These are phyloP conservation scores for Chytriomyces sp. DNA, from an alignment of 192 early-diverging fungal genomes.

Conservation along the genomic window DNA sequence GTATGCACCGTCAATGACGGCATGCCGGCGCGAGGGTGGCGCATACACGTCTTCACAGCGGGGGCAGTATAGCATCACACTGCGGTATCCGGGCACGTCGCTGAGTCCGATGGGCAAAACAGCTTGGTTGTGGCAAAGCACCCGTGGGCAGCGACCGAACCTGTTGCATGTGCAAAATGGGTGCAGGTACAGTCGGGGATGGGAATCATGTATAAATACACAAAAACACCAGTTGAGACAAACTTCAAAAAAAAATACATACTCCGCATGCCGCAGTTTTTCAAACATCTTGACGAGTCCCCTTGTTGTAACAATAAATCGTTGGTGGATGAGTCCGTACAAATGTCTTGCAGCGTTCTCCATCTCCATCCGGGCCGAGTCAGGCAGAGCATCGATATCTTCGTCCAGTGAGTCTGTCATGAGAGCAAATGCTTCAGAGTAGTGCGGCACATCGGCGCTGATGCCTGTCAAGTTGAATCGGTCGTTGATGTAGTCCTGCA, in stretches of 20 bases:
- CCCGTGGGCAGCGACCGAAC: slow-evolving; percentile 90
- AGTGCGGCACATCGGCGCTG: slow-evolving; percentile 87
- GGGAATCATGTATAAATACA: not conserved
- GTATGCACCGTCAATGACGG: slow-evolving; percentile 90
- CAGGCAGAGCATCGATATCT: slow-evolving; percentile 56
- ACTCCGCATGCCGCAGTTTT: slow-evolving; percentile 91
- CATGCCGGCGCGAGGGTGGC: slow-evolving; percentile 86
- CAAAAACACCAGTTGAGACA: not conserved
- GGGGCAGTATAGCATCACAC: slow-evolving; percentile 95
- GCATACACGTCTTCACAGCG: slow-evolving; percentile 97
- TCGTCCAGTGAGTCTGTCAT: slow-evolving; percentile 88
- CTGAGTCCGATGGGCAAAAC: slow-evolving; percentile 77
- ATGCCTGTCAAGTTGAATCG: slow-evolving; percentile 97
- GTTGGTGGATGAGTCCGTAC: slow-evolving; percentile 98
- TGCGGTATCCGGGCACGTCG: slow-evolving; percentile 79
- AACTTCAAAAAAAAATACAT: slow-evolving; percentile 36
- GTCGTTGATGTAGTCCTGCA: slow-evolving; percentile 87
- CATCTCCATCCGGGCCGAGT: slow-evolving; percentile 77
- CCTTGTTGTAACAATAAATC: slow-evolving; percentile 90
- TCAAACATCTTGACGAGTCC: slow-evolving; percentile 96
- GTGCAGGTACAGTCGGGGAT: not conserved
- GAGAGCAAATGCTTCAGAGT: slow-evolving; percentile 86
- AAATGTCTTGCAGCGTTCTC: slow-evolving; percentile 89
- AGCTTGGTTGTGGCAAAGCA: slow-evolving; percentile 82
- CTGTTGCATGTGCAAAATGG: not conserved